A percentile compares a stretch with the other conserved stretches of the same genome.
These are phyloP conservation scores for Teunomyces lycoperdinae DNA, from an alignment of 805 yeast genomes.

Conservation along the genomic window DNA sequence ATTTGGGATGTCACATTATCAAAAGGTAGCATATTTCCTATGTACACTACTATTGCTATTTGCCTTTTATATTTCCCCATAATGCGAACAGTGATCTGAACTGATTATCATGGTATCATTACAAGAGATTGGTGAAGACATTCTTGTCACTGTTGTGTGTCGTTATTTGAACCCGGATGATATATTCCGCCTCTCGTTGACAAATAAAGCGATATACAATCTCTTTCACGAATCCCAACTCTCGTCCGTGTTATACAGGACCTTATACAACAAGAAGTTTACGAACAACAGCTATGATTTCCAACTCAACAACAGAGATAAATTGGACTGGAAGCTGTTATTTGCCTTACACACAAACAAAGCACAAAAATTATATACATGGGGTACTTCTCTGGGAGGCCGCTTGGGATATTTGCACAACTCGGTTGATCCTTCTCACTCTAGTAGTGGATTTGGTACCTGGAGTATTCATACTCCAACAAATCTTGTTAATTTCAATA, in stretches of 20 bases:
- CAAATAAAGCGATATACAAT: constrained; percentile 29
- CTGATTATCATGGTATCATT: constrained; percentile 4
- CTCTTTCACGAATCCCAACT: constrained; percentile 26
- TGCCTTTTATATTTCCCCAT: neutral
- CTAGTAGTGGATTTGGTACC: constrained; percentile 13
- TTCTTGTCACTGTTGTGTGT: constrained; percentile 35
- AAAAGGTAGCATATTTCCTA: neutral
- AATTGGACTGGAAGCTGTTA: constrained; percentile 49
- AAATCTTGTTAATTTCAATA: constrained; percentile 32
- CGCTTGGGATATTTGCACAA: constrained; percentile 44
- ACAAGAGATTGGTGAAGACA: constrained; percentile 38
- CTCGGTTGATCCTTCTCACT: constrained; percentile 21
- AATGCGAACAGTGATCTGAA: neutral
- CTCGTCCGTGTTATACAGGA: constrained; percentile 33
- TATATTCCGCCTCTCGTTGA: constrained; percentile 33
- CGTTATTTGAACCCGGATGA: constrained; percentile 35
- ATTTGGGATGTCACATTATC: no score
- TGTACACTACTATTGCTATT: neutral
- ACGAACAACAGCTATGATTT: constrained; percentile 35
- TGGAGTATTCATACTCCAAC: constrained; percentile 38
- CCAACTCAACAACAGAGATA: constrained; percentile 22
- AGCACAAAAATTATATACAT: constrained; percentile 42
- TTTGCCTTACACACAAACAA: constrained; percentile 36
- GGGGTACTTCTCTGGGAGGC: constrained; percentile 48
- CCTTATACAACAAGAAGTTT: constrained; percentile 43